Base-by-base conservation (phyloP, 2,329 filamentous ascomycete genomes). In the Xylaria sp. region DNA sequence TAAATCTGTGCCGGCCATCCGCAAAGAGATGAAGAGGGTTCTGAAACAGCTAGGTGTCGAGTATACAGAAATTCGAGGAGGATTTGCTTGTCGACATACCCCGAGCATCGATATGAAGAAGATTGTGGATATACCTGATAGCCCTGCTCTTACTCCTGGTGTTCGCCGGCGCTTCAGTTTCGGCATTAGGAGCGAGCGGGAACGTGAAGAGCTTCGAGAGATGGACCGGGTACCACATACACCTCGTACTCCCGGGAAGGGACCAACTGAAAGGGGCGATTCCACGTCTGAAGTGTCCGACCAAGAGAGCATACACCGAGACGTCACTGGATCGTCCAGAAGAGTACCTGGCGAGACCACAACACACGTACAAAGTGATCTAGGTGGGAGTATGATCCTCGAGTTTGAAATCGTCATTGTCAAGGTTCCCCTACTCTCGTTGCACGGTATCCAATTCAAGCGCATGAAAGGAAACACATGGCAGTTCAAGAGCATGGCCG, bases 401-500 rank as follows among this genome's bases (percentile, higher is more conserved):
- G 90, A 93, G 72, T 99, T 98, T 78, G 96, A 99, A 79, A 97
- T 98, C 72, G 90, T 98, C 74, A 96, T 99, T 74, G 96, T 99
- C 79, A 99, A 99, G 82, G 94, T 99, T 32, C 96, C 96, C 13
- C 84, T 99, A 61, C 89, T 99, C 70, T 94, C 92, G 51, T 83
- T 99, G 66, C 95, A 99, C 78, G 96, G 96, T 58, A 94, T 99
- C 70, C 96, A 98, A 80, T 99, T 99, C 85, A 99, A 99, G 86
- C 94, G 96, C 79, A 91, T 98, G 74, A 89, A 93, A 66, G 95
- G 96, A 44, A 95, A 97, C 69, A 98, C 96, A 68, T 98, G 95
- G 94, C 94, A 98, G 81, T 99, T 97, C 83, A 97, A 98, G 85
- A 95, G 93, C 78, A 97, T 98, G 94, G 96, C 96, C 44, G 94